phyloP scores from a whole-genome alignment of 2,329 filamentous ascomycete species.

The Penicillium hesseltinei region DNA sequence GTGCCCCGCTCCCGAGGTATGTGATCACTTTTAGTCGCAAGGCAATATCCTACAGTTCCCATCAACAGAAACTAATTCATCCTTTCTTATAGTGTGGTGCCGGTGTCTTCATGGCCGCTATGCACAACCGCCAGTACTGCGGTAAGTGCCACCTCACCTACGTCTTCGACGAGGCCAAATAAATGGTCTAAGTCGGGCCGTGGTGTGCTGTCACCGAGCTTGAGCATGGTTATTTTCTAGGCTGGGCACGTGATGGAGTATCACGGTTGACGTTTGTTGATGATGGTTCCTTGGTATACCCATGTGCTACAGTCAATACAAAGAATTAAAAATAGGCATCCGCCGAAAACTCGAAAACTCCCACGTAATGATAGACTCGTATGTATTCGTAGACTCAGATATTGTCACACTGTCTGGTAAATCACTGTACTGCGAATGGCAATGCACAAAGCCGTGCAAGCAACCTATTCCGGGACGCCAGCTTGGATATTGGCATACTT shows the following conservation, averaged over 20 bases:
- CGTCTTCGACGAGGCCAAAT: slow-evolving; percentile 66
- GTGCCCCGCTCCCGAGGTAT: slow-evolving; percentile 86
- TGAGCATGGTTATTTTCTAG: slow-evolving; percentile 10
- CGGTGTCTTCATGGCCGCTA: slow-evolving; percentile 99
- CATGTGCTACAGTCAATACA: slow-evolving; percentile 20
- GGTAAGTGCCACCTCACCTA: slow-evolving; percentile 69
- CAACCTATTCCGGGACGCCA: slow-evolving; percentile 24
- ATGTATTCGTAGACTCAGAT: slow-evolving; percentile 4
- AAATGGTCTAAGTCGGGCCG: slow-evolving; percentile 31
- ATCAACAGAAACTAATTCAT: slow-evolving; percentile 33
- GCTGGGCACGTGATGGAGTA: slow-evolving; percentile 12
- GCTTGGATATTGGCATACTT: slow-evolving; percentile 41
- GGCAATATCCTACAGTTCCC: not conserved
- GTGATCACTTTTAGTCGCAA: slow-evolving; percentile 36
- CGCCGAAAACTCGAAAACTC: slow-evolving; percentile 9
- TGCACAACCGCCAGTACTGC: slow-evolving; percentile 99
- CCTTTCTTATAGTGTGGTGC: slow-evolving; percentile 74
- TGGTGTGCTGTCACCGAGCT: slow-evolving; percentile 16
- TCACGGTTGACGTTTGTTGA: slow-evolving; percentile 23
- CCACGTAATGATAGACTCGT: slow-evolving; percentile 5
- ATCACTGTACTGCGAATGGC: not conserved
- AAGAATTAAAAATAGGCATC: slow-evolving; percentile 12
- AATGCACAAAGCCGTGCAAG: not conserved
- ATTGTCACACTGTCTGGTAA: not conserved
- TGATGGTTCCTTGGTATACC: slow-evolving; percentile 9